Evolutionary conservation across 2,329 filamentous ascomycete species (phyloP), one percentile per base, ranked within the genome.

Genomic region (Aspergillus proliferans): DNA sequence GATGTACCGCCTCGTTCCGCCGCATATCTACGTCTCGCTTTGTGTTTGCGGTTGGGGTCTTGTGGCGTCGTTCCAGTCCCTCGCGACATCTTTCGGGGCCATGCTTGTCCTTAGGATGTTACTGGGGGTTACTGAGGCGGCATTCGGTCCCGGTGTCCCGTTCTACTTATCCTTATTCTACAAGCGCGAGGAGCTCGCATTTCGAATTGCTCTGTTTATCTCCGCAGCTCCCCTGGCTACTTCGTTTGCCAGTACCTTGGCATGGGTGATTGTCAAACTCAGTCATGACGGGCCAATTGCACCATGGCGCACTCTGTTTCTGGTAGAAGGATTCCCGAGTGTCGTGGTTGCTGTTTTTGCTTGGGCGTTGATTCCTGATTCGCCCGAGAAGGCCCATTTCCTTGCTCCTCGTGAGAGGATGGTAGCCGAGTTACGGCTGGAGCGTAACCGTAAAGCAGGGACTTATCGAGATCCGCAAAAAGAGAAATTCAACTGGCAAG

Each of bases 181-280:
- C 62, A 75, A 74, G 12, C 71, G 80, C 6, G 72, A 82, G 43
- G 92, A 97, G 67, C 74, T 96, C 30, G 92, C 91, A 0, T 85
- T 93, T 52, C 77, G 91, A 34, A 93, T 87, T 0, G 91, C 89
- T 19, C 78, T 95, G 1, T 94, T 95, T 69, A 84, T 96, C 47
- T 90, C 88, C 1, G 91, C 81, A 0, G 80, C 80, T 6, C 80
- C 81, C 0, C 64, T 84, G 30, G 81, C 81, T 30, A 79, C 79
- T 7, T 80, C 77, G 2, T 84, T 93, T 55, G 90, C 90, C 0
- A 88, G 88, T 36, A 85, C 80, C 7, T 75, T 95, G 3, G 89
- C 90, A 6, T 76, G 86, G 84, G 62, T 83, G 19, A 92, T 95
- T 53, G 79, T 90, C 45, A 83, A 81, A 58, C 60, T 89, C 12